Conservation (phyloP, 2,329 filamentous ascomycete genomes). For the Orbilia ellipsospora region DNA sequence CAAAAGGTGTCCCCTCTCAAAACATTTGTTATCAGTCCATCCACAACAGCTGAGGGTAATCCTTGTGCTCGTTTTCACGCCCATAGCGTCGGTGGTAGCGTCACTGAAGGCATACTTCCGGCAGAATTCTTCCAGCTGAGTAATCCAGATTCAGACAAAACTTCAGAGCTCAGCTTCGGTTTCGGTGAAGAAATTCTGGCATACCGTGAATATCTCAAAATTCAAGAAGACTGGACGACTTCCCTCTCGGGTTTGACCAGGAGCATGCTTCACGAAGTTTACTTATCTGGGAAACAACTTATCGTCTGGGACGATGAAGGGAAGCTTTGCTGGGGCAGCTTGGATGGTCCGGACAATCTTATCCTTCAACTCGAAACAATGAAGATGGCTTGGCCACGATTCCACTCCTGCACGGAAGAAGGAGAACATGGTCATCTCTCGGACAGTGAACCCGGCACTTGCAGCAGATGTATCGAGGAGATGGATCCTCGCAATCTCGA, state of each 20-base stretch:
- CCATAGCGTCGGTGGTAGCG: too few relatives aligned
- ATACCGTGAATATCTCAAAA: neutral
- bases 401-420: neutral
- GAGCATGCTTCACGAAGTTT: slow-evolving; percentile 21
- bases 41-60: too few relatives aligned
- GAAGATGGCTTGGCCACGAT: slow-evolving; percentile 22
- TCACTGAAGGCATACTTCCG: slow-evolving; percentile 11
- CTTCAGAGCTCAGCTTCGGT: neutral
- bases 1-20: too few relatives aligned
- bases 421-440: neutral
- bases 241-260: slow-evolving; percentile 8
- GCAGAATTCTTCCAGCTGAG: neutral
- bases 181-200: neutral
- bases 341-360: neutral
- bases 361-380: slow-evolving; percentile 15
- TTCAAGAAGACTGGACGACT: slow-evolving; percentile 8
- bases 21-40: too few relatives aligned
- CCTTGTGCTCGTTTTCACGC: too few relatives aligned
- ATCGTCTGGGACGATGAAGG: slow-evolving; percentile 30
- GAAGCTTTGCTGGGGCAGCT: slow-evolving; percentile 34
- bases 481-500: slow-evolving; percentile 22
- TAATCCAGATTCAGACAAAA: too few relatives aligned
- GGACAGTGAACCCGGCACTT: neutral
- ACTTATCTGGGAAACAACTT: slow-evolving; percentile 7
- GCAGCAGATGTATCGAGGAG: slow-evolving; percentile 23